Base-by-base conservation (phyloP, 495 filamentous ascomycete genomes). In the Neurospora sp. region DNA sequence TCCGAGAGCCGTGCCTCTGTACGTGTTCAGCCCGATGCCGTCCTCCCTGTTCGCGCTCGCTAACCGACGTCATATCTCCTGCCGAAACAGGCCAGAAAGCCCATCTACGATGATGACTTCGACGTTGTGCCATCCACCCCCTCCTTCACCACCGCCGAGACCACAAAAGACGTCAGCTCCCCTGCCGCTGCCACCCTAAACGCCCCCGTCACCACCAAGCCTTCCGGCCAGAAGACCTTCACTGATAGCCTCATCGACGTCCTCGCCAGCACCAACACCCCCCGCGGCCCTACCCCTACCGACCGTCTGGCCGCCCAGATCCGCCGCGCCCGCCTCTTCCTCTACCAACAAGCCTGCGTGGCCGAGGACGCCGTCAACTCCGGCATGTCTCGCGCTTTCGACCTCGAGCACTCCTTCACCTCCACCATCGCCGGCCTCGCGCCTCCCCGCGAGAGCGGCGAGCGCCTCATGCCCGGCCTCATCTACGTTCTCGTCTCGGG, bases 401-500 rank as follows among this genome's bases (percentile, higher is more conserved):
- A 87, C 76, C 88, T 94, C 75, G 96, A 99, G 84, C 88, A 89
- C 75, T 91, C 88, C 76, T 90, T 95, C 83, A 97, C 96, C 72
- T 86, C 86, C 77, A 98, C 96, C 68, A 82, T 99, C 75, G 92
- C 94, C 39, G 91, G 90, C 1, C 89, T 99, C 11, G 94, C 94
- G 42, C 96, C 96, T 31, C 85, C 93, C 12, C 89, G 90, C 72
- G 91, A 94, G 78, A 90, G 88, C 69, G 90, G 91, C 74, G 96
- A 99, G 83, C 88, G 88, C 76, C 85, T 98, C 18, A 88, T 97
- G 79, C 96, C 96, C 37, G 93, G 94, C 6, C 81, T 89, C 44
- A 86, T 98, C 73, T 98, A 98, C 83, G 93, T 97, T 42, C 88
- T 97, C 16, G 93, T 99, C 3, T 88, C 93, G 12, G 89, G 92